phyloP scores from a whole-genome alignment of 2,329 filamentous ascomycete species.

The Fusarium gaditjirri region DNA sequence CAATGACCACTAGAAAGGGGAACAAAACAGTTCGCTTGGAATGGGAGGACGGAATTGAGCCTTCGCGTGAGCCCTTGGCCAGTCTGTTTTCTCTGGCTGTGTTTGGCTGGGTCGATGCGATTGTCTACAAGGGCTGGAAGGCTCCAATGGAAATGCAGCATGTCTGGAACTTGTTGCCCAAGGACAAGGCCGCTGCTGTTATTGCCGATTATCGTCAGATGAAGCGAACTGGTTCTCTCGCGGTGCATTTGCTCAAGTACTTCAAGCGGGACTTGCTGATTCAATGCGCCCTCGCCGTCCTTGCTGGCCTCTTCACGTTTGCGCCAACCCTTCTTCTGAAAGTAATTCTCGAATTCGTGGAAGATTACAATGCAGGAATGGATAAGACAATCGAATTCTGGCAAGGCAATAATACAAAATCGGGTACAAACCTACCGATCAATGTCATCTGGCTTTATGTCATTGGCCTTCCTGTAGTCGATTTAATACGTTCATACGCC shows the following conservation, averaged over 20 bases:
- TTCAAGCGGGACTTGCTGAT: constrained; percentile 81
- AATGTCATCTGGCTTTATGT: constrained; percentile 98
- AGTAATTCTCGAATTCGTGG: constrained; percentile 93
- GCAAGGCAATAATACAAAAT: constrained; percentile 55
- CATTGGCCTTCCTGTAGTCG: constrained; percentile 85
- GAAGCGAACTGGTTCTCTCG: constrained; percentile 82
- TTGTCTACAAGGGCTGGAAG: constrained; percentile 90
- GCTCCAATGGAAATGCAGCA: constrained; percentile 83
- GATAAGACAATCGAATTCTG: background rate
- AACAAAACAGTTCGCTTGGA: constrained; percentile 90
- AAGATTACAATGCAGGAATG: constrained; percentile 74
- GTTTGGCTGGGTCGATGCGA: constrained; percentile 89
- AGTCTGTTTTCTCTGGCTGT: constrained; percentile 89
- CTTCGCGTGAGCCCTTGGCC: constrained; percentile 85
- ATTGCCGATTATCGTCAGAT: constrained; percentile 85
- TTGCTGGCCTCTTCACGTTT: constrained; percentile 88
- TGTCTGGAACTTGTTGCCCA: constrained; percentile 91
- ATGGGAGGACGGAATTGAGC: constrained; percentile 88
- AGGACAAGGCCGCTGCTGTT: constrained; percentile 86
- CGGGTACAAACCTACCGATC: constrained; percentile 71
- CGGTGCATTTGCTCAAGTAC: constrained; percentile 83
- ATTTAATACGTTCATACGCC: constrained; percentile 81
- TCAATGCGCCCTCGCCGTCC: constrained; percentile 82
- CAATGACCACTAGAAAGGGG: constrained; percentile 86
- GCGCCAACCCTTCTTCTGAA: constrained; percentile 90